Evolutionary conservation across 2,329 filamentous ascomycete species (phyloP).

Genomic region (Metarhizium sp.): DNA sequence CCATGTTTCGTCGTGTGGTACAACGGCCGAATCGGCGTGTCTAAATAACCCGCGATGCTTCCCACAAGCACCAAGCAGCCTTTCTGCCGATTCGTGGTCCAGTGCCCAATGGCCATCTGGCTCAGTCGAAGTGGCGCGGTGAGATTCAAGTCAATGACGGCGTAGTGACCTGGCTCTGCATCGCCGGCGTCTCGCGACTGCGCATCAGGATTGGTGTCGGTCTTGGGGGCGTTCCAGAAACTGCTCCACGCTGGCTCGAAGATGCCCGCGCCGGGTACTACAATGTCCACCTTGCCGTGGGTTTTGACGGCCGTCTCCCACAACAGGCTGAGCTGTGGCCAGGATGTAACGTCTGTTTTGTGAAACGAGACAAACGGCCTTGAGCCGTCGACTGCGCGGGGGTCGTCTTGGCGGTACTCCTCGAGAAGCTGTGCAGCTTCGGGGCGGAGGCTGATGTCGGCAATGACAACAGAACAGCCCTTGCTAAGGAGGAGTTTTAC

Average conservation of each 20-base stretch:
- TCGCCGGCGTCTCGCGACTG: slow-evolving; percentile 17
- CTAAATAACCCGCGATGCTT: slow-evolving; percentile 23
- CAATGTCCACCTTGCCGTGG: slow-evolving; percentile 24
- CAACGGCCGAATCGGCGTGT: slow-evolving; percentile 21
- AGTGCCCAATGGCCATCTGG: slow-evolving; percentile 28
- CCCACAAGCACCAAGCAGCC: slow-evolving; percentile 24
- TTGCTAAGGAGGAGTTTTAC: slow-evolving; percentile 30
- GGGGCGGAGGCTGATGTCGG: slow-evolving; percentile 28
- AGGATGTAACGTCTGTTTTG: slow-evolving; percentile 26
- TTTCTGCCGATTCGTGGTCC: slow-evolving; percentile 19
- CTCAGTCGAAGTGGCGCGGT: slow-evolving; percentile 26
- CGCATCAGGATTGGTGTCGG: slow-evolving; percentile 18
- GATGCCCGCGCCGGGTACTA: slow-evolving; percentile 27
- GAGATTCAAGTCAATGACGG: slow-evolving; percentile 27
- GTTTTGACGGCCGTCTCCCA: slow-evolving; percentile 17
- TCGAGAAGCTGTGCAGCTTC: slow-evolving; percentile 24
- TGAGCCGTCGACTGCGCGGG: slow-evolving; percentile 3
- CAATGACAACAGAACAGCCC: slow-evolving; percentile 35
- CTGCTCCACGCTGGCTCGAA: slow-evolving; percentile 26
- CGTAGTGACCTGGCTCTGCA: slow-evolving; percentile 22
- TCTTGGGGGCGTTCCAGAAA: slow-evolving; percentile 26
- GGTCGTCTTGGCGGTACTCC: slow-evolving; percentile 17
- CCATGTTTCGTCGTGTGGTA: slow-evolving; percentile 29
- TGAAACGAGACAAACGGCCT: slow-evolving; percentile 23
- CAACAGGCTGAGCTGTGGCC: slow-evolving; percentile 22